A percentile compares a stretch with the other conserved stretches of the same genome.
Evolutionary conservation across 2,329 filamentous ascomycete species (phyloP).

Genomic region (Plenodomus lindquistii): DNA sequence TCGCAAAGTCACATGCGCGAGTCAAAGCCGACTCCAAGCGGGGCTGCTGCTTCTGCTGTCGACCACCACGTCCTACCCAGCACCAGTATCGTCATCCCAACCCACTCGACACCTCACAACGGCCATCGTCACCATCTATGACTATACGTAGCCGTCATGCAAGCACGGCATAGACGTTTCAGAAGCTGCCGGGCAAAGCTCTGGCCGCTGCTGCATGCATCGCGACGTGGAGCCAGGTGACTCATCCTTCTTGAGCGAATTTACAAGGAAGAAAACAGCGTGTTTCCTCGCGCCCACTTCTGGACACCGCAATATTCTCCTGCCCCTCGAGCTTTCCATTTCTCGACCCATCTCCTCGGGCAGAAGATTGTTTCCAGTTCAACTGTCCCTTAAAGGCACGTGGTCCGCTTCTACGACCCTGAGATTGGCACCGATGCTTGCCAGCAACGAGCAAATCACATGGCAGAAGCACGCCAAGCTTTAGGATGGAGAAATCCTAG

Average conservation of each 20-base stretch:
- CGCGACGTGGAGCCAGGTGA: conserved; percentile 40
- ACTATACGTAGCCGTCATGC: conserved; percentile 14
- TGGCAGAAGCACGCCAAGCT: not conserved
- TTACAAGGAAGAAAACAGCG: conserved; percentile 6
- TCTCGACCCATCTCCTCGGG: too few relatives aligned
- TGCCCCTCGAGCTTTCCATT: not conserved
- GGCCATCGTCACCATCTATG: conserved; percentile 20
- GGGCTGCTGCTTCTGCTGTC: conserved; percentile 3
- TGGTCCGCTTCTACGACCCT: not conserved
- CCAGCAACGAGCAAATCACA: not conserved
- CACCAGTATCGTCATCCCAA: conserved; percentile 4
- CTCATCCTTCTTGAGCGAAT: conserved; percentile 30
- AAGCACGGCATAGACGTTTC: conserved; percentile 33
- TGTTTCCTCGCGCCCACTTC: conserved; percentile 1
- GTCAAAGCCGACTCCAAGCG: conserved; percentile 29
- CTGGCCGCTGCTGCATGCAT: conserved; percentile 31
- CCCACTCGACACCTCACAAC: conserved; percentile 1
- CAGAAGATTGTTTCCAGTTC: not conserved
- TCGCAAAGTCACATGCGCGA: conserved; percentile 14
- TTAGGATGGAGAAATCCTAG: not conserved
- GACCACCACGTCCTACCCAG: conserved; percentile 1
- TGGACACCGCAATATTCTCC: conserved; percentile 11
- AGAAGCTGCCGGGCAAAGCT: conserved; percentile 29
- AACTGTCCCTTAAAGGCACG: too few relatives aligned
- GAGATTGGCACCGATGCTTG: not conserved